Conservation (phyloP, 805 yeast genomes). For the Soucietia sequanensis region DNA sequence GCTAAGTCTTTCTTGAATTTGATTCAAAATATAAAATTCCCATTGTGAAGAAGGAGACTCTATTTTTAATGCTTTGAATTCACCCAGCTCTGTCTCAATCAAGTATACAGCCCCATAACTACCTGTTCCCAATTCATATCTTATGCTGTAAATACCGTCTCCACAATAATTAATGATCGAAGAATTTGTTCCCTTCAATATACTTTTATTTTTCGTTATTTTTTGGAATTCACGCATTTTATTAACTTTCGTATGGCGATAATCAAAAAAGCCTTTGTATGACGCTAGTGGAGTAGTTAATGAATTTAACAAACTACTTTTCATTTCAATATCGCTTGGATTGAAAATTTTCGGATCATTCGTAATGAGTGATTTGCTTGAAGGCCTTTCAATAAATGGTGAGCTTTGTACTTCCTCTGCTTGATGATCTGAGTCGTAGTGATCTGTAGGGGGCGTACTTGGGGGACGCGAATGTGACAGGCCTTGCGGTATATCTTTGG, state of each 20-base stretch:
- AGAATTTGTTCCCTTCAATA: conserved; percentile 30
- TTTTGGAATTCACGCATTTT: conserved; percentile 31
- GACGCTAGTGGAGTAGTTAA: conserved; percentile 34
- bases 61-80: conserved; percentile 65
- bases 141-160: conserved; percentile 46
- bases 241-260: conserved; percentile 27
- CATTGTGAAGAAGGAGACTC: conserved; percentile 69
- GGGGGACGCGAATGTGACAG: conserved; percentile 2
- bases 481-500: background rate
- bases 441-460: conserved; percentile 28
- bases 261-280: conserved; percentile 32
- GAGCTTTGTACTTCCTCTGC: conserved; percentile 34
- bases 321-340: conserved; percentile 47
- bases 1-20: conserved; percentile 45
- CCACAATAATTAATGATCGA: conserved; percentile 46
- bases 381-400: conserved; percentile 43
- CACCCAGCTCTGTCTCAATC: conserved; percentile 58
- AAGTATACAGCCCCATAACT: conserved; percentile 77
- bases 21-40: conserved; percentile 76
- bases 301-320: conserved; percentile 35
- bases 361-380: conserved; percentile 1
- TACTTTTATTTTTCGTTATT: conserved; percentile 37
- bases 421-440: conserved; percentile 17
- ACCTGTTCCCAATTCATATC: conserved; percentile 70
- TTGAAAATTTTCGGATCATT: conserved; percentile 10